phyloP scores from a whole-genome alignment of 2,329 filamentous ascomycete species.

The Nemania diffusa region DNA sequence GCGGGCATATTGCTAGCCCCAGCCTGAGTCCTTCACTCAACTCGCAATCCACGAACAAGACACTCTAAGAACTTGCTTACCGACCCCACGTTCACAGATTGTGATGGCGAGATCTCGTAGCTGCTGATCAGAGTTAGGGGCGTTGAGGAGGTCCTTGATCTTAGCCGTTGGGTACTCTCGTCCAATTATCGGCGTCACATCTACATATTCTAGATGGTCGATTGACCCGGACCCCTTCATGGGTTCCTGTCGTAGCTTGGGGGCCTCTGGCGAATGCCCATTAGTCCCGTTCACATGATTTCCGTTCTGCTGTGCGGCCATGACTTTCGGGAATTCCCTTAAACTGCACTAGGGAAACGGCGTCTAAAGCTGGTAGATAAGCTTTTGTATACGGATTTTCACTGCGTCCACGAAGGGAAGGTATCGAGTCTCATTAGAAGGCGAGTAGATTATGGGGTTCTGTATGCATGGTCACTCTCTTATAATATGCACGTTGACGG shows the following conservation, averaged over 20 bases:
- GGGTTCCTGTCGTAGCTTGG: constrained; percentile 39
- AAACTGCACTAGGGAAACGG: not conserved
- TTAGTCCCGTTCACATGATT: constrained; percentile 22
- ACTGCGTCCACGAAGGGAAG: not conserved
- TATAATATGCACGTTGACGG: constrained; percentile 10
- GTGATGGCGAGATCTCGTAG: constrained; percentile 51
- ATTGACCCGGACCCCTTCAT: constrained; percentile 46
- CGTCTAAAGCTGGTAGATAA: not conserved
- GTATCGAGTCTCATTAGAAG: not conserved
- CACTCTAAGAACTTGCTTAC: not conserved
- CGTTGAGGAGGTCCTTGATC: constrained; percentile 47
- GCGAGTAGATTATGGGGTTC: not conserved
- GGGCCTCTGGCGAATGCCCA: constrained; percentile 21
- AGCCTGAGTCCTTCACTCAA: not conserved
- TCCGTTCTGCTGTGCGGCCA: constrained; percentile 10
- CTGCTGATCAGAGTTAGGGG: constrained; percentile 47
- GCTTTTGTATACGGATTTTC: not conserved
- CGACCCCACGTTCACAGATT: constrained; percentile 50
- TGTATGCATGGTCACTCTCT: constrained; percentile 1
- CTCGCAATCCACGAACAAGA: not conserved
- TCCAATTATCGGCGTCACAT: constrained; percentile 50
- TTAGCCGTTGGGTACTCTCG: constrained; percentile 49
- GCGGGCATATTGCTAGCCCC: not conserved
- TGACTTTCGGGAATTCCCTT: not conserved
- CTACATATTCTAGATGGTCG: constrained; percentile 48